Base-by-base conservation (phyloP, 1,284 basidiomycete genomes). In the Bondarzewia mesenterica region DNA sequence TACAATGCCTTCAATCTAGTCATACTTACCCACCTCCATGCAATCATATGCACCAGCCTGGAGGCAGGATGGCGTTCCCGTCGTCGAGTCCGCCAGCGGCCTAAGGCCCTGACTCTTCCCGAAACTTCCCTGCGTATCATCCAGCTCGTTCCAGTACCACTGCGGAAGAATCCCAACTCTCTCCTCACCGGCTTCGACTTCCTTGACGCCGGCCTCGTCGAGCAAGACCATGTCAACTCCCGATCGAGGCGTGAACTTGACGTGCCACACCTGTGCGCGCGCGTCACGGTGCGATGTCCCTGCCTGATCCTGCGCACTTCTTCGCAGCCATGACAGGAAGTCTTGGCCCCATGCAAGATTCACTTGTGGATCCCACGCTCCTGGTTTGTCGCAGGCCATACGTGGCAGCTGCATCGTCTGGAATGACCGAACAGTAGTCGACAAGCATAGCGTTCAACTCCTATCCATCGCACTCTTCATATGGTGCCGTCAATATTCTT, bases 381-480 rank as follows among this genome's bases (percentile, higher is more conserved):
- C 74, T 5, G 81, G 74, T 56, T 85, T 86, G 6, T 79, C 80
- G 41, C 86, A 80, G n/a, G 91, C 79, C 52, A 84, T 66, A 48
- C 85, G 74, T 40, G 88, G 85, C 41, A 91, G 73, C 54, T 84
- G 67, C 40, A 82, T 71, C 5, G 87, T 90, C 54, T 83, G 74
- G 67, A 91, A 92, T 2, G 73, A 67, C 60, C 84, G 80, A 14
- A 75, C 71, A 7, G 78, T 76, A 6, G 69, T 70, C 72, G 0
- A 91, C 65, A n/a, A 70, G 69, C 82, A 94, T 89, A 16, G 86
- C 83, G 57, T 94, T 93, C 67, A 96, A 70, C 49, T 89, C 83
- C 83, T 86, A 93, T 0, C 74, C 73, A 40, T 93, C 90, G 42
- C 82, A 72, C 18, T 86, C 79, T 65, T 93, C 87, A 57, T 88